Percentiles rank a stretch among this genome's conserved stretches.
These are phyloP conservation scores for Vitis rupestris DNA, from an alignment of 164 flowering plant species.

Conservation along the genomic window DNA sequence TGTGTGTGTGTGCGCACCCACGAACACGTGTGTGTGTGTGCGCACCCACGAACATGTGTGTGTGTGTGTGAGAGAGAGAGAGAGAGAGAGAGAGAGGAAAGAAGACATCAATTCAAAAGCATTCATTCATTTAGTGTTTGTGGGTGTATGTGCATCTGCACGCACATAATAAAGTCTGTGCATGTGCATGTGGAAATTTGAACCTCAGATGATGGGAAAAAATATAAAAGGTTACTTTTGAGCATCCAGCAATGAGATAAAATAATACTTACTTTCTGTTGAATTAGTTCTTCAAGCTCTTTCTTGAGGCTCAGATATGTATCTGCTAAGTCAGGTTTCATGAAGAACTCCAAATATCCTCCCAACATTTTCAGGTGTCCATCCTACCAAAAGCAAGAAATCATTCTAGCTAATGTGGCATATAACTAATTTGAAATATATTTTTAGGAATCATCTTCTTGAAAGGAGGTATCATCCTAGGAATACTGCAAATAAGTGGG, in stretches of 20 bases:
- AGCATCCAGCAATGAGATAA: background rate
- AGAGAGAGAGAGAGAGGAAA: background rate
- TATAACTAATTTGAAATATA: background rate
- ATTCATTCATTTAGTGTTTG: no score
- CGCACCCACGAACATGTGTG: no score
- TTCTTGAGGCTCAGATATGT: slow-evolving; percentile 55
- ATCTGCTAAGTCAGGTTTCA: slow-evolving; percentile 71
- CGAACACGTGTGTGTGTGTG: background rate
- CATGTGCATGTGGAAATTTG: no score
- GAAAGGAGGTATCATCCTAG: background rate
- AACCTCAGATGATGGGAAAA: no score
- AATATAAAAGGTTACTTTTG: background rate
- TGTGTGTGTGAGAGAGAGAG: background rate
- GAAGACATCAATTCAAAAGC: no score
- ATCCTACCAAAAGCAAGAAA: slow-evolving; percentile 46
- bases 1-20: no score
- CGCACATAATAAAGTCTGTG: no score
- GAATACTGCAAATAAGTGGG: background rate
- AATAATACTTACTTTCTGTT: slow-evolving; percentile 51
- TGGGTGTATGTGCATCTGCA: no score
- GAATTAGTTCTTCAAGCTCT: slow-evolving; percentile 81
- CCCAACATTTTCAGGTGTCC: slow-evolving; percentile 91
- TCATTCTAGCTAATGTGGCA: background rate
- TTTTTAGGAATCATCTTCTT: background rate
- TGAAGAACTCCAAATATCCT: slow-evolving; percentile 88